Evolutionary conservation across 306 rosid species (phyloP), one percentile per base, ranked within the genome.

Genomic region (Inga oerstediana): DNA sequence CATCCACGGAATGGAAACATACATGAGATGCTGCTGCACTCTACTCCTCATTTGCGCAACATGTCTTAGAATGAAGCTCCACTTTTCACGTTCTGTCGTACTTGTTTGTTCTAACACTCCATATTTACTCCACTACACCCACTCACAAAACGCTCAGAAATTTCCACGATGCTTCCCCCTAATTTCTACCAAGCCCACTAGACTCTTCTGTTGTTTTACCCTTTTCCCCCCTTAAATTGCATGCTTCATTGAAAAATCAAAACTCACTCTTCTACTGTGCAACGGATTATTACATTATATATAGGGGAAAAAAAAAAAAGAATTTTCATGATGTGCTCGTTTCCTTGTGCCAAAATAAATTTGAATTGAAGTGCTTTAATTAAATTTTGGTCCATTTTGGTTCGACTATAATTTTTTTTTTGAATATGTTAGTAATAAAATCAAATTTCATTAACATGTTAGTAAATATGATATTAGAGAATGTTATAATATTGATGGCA

Each of bases 161-260:
- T 77, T 89, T 85, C 90, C 66, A 22, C 62, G 89, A 83, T 83
- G 74, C 74, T 89, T 87, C 92, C 87, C 72, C 16, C 51, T 70
- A 12, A n/a, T n/a, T 6, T 75, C 39, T 34, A 16, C 24, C 30
- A 37, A 56, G 79, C 19, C 39, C 22, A 52, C 65, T 0, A 34
- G 37, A 24, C 37, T 11, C 68, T 61, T 61, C 68, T 4, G 27
- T 61, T 61, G 8, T 61, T n/a, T 59, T 22, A 20, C 30, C 30
- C n/a, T 7, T 22, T 10, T 0, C 27, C 24, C 24, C 62, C 27
- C 4, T 2, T 3, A 32, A 32, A 32, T 3, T 3, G 34, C 34
- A 32, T 32, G 41, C 41, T 37, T 37, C 41, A 37, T 37, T 45
- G 3, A 45, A 45, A 10, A 45, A 45, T 45, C 15, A 11, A 45